Base-by-base conservation (phyloP, 352 stramenopile genomes). In the Blastocystis sp. region DNA sequence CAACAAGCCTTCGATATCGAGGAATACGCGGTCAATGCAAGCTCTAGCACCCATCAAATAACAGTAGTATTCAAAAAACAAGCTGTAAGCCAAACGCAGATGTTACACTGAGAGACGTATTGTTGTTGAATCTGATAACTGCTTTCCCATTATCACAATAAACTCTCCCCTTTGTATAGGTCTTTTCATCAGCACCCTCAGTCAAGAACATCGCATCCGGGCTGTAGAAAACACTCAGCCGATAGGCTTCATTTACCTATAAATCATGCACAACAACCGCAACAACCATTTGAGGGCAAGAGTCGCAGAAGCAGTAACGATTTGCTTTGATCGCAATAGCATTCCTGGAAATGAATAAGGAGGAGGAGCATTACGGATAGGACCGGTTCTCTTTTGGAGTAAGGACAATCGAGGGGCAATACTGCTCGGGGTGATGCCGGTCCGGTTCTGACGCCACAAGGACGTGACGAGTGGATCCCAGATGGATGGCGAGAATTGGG, bases 401-500 rank as follows among this genome's bases (percentile, higher is more conserved):
- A 19, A 52, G 45, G 5, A 81, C 38, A 69, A 48, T 76, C 11
- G 66, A 23, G 23, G 66, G 66, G 19, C 14, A 56, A 14, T 76
- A 76, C 21, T 76, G 28, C 17, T 41, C 21, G 11, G 4, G 1
- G n/a, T 53, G 14, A 17, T 48, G 2, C 17, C 56, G 11, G 66
- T 38, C 69, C 0, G 65, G 23, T 48, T 84, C 56, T 21, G 74
- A 70, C 2, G 45, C 52, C 5, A 34, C 23, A 28, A 67, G 23
- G 4, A 43, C 52, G 28, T 69, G 56, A 14, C 19, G 4, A n/a
- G 3, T 52, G 34, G 59, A 84, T 5, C 74, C 74, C 17, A 84
- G 19, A 84, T 69, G 53, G 52, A 84, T 70, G 1, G 74, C 74
- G 2, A 81, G 38, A 23, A 81, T 40, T 41, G 69, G 28, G 61